Conservation (phyloP, 805 yeast species). For the Saturnispora halmiae region DNA sequence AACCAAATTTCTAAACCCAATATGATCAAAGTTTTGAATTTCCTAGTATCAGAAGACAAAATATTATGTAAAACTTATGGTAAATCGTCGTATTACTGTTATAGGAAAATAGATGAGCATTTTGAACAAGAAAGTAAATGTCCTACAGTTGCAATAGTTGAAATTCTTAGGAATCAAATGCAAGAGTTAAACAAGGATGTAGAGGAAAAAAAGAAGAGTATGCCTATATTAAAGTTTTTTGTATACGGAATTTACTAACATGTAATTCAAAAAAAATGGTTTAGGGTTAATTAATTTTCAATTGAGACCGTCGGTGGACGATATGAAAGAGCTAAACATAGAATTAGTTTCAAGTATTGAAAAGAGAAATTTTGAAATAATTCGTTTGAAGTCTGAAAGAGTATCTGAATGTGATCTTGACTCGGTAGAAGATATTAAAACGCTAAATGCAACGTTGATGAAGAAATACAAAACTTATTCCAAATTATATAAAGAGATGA, state of each 20-base stretch:
- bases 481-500: constrained; percentile 10
- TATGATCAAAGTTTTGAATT: constrained; percentile 31
- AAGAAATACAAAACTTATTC: not conserved
- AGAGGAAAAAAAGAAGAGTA: constrained; percentile 4
- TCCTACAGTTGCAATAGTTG: constrained; percentile 2
- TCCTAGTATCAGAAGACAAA: constrained; percentile 26
- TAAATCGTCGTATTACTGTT: constrained; percentile 35
- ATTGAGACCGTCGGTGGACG: not conserved
- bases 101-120: constrained; percentile 24
- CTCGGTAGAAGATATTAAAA: not conserved
- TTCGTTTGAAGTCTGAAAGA: too few relatives aligned
- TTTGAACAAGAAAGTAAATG: not conserved
- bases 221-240: constrained; percentile 1
- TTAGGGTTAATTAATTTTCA: too few relatives aligned
- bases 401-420: too few relatives aligned
- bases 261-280: not conserved
- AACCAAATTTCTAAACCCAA: constrained; percentile 30
- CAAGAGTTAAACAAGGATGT: not conserved
- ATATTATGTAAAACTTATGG: constrained; percentile 36
- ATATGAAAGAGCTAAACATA: too few relatives aligned
- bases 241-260: not conserved
- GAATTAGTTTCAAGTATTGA: too few relatives aligned
- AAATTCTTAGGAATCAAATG: constrained; percentile 4
- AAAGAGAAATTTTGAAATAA: too few relatives aligned
- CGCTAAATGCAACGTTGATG: not conserved